Conservation (phyloP, 225 moss, liverwort and hornwort genomes). For the Polytrichum commune region DNA sequence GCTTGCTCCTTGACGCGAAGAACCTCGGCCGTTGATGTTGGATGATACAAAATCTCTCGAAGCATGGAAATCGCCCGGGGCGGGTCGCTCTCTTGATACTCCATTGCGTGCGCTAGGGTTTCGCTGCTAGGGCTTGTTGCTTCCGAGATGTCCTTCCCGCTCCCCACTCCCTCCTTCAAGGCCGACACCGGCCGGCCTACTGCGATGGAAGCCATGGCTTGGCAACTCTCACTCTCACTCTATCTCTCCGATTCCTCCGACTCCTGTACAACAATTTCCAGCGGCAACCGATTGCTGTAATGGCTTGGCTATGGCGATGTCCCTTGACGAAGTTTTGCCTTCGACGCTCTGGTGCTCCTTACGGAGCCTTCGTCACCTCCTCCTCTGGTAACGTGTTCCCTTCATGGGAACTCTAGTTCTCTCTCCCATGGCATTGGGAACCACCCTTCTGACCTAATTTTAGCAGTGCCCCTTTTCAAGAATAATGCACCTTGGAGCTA, state of each 20-base stretch:
- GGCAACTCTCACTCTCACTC: neutral
- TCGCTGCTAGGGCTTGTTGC: constrained; percentile 38
- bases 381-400: no score
- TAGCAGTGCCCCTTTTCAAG: no score
- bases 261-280: neutral
- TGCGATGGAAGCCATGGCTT: constrained; percentile 20
- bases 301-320: neutral
- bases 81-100: constrained; percentile 53
- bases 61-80: constrained; percentile 52
- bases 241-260: neutral
- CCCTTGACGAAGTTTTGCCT: no score
- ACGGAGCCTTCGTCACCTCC: no score
- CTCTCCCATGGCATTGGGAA: no score
- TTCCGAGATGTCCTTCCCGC: constrained; percentile 21
- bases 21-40: constrained; percentile 65
- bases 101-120: constrained; percentile 58
- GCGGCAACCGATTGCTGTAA: neutral
- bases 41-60: constrained; percentile 70
- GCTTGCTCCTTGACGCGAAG: constrained; percentile 82
- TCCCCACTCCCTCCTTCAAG: constrained; percentile 18
- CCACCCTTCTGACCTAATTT: no score
- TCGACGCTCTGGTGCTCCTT: no score
- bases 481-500: no score
- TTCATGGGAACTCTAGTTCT: no score
- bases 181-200: constrained; percentile 50